Conservation (phyloP, 306 rosid species). For the Vigna reflexopilosa region DNA sequence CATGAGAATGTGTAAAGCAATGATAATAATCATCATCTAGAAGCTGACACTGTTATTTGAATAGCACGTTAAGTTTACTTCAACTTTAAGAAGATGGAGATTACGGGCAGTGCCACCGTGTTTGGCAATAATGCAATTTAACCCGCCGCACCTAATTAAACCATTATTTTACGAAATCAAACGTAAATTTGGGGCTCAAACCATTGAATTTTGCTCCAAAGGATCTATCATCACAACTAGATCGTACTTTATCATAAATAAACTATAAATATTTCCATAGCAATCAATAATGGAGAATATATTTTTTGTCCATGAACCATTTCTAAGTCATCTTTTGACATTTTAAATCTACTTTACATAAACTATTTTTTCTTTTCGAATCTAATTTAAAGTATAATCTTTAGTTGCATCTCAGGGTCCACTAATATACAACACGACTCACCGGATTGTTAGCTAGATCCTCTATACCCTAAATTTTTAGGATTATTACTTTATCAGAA, state of each 20-base stretch:
- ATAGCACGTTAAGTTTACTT: constrained; percentile 5
- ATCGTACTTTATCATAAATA: constrained; percentile 7
- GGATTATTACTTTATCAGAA: neutral
- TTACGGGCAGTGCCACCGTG: neutral
- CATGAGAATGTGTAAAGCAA: neutral
- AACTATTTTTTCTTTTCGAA: constrained; percentile 10
- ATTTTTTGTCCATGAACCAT: constrained; percentile 30
- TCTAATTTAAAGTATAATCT: constrained; percentile 5
- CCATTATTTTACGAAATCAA: constrained; percentile 1
- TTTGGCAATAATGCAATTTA: neutral
- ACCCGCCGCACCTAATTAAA: neutral
- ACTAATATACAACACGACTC: constrained; percentile 14
- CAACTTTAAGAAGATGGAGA: neutral
- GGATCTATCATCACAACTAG: neutral
- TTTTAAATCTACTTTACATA: constrained; percentile 24
- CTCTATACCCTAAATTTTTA: constrained; percentile 3
- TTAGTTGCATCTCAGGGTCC: constrained; percentile 36
- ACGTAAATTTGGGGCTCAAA: neutral
- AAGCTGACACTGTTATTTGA: constrained; percentile 1
- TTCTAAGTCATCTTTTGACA: constrained; percentile 39
- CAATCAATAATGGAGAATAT: constrained; percentile 39
- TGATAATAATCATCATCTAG: neutral
- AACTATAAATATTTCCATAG: neutral
- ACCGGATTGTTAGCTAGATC: neutral
- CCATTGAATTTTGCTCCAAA: constrained; percentile 2